Evolutionary conservation across 2,329 filamentous ascomycete species (phyloP).

Genomic region (Magnaporthales sp.): DNA sequence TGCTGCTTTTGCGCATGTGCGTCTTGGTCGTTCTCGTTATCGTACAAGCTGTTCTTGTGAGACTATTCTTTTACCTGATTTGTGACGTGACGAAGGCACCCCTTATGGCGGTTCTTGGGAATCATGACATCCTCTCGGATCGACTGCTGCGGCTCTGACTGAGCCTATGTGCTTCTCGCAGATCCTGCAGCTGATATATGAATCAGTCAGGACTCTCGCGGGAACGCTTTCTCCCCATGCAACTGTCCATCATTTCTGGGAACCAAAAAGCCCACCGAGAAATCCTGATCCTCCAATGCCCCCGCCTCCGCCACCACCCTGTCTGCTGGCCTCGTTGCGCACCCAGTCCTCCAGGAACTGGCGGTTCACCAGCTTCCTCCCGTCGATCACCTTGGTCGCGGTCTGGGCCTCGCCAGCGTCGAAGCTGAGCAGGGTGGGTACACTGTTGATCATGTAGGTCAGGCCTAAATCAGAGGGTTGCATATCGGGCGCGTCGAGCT

Average conservation of each 20-base stretch:
- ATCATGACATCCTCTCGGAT: neutral
- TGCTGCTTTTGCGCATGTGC: neutral
- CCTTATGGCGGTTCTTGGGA: neutral
- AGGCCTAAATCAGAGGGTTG: constrained; percentile 38
- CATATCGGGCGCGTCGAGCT: constrained; percentile 50
- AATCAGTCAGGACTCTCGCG: neutral
- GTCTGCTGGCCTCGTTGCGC: constrained; percentile 38
- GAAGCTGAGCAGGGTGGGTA: constrained; percentile 51
- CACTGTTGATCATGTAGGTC: constrained; percentile 48
- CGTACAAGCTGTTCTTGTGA: neutral
- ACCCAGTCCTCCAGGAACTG: constrained; percentile 47
- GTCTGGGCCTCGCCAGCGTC: constrained; percentile 44
- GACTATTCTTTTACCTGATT: neutral
- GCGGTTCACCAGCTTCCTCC: constrained; percentile 36
- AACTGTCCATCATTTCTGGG: constrained; percentile 14
- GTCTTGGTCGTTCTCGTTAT: neutral
- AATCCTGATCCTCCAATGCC: constrained; percentile 8
- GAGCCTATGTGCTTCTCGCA: neutral
- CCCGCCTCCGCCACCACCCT: constrained; percentile 33
- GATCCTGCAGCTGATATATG: neutral
- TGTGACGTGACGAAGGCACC: neutral
- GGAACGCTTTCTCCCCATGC: neutral
- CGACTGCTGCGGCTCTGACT: neutral
- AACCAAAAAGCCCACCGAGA: constrained; percentile 22
- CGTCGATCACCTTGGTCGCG: constrained; percentile 40